phyloP scores from a whole-genome alignment of 1,284 basidiomycete genomes.

The Wolfiporia cocos region DNA sequence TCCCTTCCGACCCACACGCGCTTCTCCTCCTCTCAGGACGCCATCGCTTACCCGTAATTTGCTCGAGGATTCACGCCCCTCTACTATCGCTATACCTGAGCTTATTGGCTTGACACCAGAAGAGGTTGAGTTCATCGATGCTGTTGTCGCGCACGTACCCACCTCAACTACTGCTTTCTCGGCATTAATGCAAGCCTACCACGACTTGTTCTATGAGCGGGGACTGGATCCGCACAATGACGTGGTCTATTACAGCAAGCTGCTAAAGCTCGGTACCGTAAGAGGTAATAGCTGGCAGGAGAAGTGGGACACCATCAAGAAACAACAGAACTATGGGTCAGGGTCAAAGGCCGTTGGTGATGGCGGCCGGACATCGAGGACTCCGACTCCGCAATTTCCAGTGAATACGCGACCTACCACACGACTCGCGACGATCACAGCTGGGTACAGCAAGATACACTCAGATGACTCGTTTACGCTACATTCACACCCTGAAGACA shows the following conservation, averaged over 20 bases:
- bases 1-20: slow-evolving; percentile 24
- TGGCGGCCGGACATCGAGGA: slow-evolving; percentile 11
- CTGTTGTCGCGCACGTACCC: slow-evolving; percentile 62
- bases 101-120: slow-evolving; percentile 48
- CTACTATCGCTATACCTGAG: slow-evolving; percentile 45
- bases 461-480: slow-evolving; percentile 39
- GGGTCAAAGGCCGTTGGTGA: slow-evolving; percentile 15
- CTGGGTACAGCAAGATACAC: slow-evolving; percentile 13
- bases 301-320: slow-evolving; percentile 69
- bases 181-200: slow-evolving; percentile 77
- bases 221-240: slow-evolving; percentile 74
- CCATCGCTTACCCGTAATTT: slow-evolving; percentile 15
- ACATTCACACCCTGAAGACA: slow-evolving; percentile 37
- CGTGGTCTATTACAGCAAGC: slow-evolving; percentile 72
- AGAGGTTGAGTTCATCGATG: slow-evolving; percentile 68
- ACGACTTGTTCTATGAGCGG: slow-evolving; percentile 62
- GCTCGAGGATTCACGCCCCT: slow-evolving; percentile 41
- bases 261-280: slow-evolving; percentile 73
- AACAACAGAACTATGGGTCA: slow-evolving; percentile 38
- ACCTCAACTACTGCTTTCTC: slow-evolving; percentile 64
- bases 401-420: slow-evolving; percentile 16
- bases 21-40: slow-evolving; percentile 25
- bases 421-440: too few species aligned
- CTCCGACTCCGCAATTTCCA: slow-evolving; percentile 12
- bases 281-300: slow-evolving; percentile 71